Percentiles rank a stretch among this genome's conserved stretches.
Evolutionary conservation across 805 yeast species (phyloP).

Genomic region (Wickerhamomyces queroliae): DNA sequence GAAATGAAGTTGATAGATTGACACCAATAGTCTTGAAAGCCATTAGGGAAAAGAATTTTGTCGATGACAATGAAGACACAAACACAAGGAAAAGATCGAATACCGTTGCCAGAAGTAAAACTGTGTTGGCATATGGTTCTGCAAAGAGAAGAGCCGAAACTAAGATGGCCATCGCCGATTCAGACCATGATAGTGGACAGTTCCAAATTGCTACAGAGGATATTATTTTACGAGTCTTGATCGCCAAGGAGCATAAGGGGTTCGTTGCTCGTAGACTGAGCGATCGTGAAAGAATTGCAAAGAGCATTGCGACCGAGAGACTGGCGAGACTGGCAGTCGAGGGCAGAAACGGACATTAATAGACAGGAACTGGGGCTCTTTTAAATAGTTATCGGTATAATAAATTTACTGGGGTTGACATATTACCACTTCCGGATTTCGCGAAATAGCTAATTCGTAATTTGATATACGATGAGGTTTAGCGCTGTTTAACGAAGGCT

Average conservation of each 20-base stretch:
- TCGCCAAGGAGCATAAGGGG: slow-evolving; percentile 56
- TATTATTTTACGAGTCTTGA: slow-evolving; percentile 62
- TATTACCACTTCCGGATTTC: too few relatives aligned
- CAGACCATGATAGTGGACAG: slow-evolving; percentile 33
- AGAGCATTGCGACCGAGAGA: slow-evolving; percentile 27
- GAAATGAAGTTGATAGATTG: slow-evolving; percentile 52
- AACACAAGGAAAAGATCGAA: slow-evolving; percentile 27
- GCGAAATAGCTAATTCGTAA: too few relatives aligned
- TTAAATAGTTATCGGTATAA: too few relatives aligned
- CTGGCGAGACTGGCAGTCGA: slow-evolving; percentile 20
- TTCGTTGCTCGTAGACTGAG: slow-evolving; percentile 56
- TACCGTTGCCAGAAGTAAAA: slow-evolving; percentile 54
- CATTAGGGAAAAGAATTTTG: slow-evolving; percentile 42
- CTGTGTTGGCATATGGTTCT: slow-evolving; percentile 70
- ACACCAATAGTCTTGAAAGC: slow-evolving; percentile 48
- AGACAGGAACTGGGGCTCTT: too few relatives aligned
- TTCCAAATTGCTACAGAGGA: slow-evolving; percentile 47
- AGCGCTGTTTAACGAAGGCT: too few relatives aligned
- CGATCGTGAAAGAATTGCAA: slow-evolving; percentile 45
- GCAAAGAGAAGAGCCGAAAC: slow-evolving; percentile 44
- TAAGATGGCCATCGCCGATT: slow-evolving; percentile 36
- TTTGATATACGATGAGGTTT: too few relatives aligned
- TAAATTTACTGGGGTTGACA: too few relatives aligned
- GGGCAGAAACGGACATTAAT: slow-evolving; percentile 3
- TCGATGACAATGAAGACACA: slow-evolving; percentile 24